Percentiles rank a stretch among this genome's conserved stretches.
phyloP scores from a whole-genome alignment of 768 basidiomycete species.

The Kwoniella pini region DNA sequence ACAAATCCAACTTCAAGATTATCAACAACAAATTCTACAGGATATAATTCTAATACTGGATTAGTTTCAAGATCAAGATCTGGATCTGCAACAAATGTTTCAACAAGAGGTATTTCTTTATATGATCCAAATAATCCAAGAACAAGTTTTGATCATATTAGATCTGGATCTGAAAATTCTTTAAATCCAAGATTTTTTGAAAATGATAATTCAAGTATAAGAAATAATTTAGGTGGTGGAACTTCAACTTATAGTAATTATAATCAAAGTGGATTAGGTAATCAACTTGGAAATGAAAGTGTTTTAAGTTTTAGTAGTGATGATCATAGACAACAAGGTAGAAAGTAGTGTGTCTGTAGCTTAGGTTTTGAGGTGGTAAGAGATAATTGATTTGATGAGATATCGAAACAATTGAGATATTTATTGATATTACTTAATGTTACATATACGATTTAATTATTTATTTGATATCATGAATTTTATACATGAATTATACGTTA shows the following conservation, averaged over 20 bases:
- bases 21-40: slow-evolving; percentile 6
- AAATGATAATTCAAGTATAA: not conserved
- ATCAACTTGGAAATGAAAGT: slow-evolving; percentile 10
- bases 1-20: slow-evolving; percentile 5
- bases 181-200: slow-evolving; percentile 8
- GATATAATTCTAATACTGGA: not conserved
- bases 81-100: not conserved
- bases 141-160: slow-evolving; percentile 8
- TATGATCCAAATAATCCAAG: slow-evolving; percentile 19
- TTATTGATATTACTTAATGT: no score
- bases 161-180: not conserved
- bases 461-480: no score
- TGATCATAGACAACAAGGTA: slow-evolving; percentile 12
- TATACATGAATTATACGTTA: no score
- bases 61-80: not conserved
- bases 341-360: not conserved
- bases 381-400: no score
- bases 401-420: no score
- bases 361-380: no score
- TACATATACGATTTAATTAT: no score
- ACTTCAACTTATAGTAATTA: no score
- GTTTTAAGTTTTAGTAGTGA: slow-evolving; percentile 16
- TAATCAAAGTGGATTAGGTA: not conserved
- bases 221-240: no score
- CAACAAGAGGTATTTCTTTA: slow-evolving; percentile 15